phyloP scores from a whole-genome alignment of 768 basidiomycete species.

The Boletus barrowsii region DNA sequence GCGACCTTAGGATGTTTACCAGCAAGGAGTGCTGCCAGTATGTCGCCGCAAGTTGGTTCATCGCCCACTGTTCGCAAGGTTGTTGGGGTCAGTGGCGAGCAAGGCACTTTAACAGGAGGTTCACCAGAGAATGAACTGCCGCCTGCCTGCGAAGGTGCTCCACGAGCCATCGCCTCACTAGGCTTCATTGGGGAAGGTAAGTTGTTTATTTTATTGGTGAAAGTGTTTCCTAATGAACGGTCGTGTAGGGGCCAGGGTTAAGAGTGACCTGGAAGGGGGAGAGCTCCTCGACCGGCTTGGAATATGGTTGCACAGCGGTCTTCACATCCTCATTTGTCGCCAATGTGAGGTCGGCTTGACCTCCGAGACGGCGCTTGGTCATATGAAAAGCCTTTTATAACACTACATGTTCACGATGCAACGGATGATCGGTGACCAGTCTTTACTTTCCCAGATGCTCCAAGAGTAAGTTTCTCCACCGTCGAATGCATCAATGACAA shows the following conservation, averaged over 20 bases:
- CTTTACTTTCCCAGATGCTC: no score
- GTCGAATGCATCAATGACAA: no score
- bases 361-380: not conserved
- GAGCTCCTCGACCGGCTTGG: not conserved
- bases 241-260: no score
- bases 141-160: not conserved
- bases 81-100: no score
- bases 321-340: not conserved
- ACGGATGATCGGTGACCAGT: no score
- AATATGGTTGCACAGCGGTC: not conserved
- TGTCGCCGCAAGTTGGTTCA: not conserved
- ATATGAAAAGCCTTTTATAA: not conserved
- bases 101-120: not conserved
- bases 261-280: not conserved
- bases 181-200: not conserved
- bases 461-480: no score
- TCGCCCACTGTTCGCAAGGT: not conserved
- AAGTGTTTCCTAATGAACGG: no score
- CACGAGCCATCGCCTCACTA: not conserved
- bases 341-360: not conserved
- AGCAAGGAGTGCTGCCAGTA: not conserved
- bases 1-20: no score
- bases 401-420: no score
- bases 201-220: no score
- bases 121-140: not conserved